These are phyloP conservation scores for Lizonia empirigonia DNA, from an alignment of 2,329 filamentous ascomycete genomes.

Conservation along the genomic window DNA sequence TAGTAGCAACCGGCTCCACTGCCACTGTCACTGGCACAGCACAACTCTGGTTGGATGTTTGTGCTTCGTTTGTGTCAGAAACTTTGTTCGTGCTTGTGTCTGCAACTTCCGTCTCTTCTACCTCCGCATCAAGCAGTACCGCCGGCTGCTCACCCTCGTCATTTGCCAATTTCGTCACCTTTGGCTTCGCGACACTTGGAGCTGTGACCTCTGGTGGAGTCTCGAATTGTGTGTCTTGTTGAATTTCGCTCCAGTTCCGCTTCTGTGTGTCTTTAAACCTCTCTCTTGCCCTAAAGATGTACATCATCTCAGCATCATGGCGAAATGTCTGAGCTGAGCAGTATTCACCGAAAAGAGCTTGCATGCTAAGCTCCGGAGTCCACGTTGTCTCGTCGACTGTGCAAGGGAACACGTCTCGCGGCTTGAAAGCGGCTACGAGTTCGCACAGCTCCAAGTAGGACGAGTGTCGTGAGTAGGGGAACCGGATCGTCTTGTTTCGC, in stretches of 20 bases:
- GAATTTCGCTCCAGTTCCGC: conserved; percentile 17
- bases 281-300: conserved; percentile 29
- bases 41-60: background rate
- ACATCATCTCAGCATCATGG: conserved; percentile 68
- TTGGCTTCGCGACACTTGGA: background rate
- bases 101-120: background rate
- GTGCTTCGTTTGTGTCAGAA: background rate
- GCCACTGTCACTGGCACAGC: background rate
- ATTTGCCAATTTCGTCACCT: background rate
- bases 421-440: conserved; percentile 70
- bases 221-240: conserved; percentile 21
- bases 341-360: conserved; percentile 70
- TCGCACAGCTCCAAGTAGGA: conserved; percentile 80
- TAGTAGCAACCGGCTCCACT: background rate
- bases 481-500: conserved; percentile 53
- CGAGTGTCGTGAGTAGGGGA: conserved; percentile 89
- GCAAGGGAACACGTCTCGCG: conserved; percentile 81
- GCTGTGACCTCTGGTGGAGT: background rate
- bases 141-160: background rate
- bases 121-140: background rate
- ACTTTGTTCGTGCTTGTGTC: background rate
- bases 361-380: conserved; percentile 67
- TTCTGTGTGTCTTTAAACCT: conserved; percentile 18
- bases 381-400: conserved; percentile 69
- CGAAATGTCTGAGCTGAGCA: conserved; percentile 67